Evolutionary conservation across 1,139 yeast genomes (phyloP).

Genomic region (Yamadazyma atlantica): DNA sequence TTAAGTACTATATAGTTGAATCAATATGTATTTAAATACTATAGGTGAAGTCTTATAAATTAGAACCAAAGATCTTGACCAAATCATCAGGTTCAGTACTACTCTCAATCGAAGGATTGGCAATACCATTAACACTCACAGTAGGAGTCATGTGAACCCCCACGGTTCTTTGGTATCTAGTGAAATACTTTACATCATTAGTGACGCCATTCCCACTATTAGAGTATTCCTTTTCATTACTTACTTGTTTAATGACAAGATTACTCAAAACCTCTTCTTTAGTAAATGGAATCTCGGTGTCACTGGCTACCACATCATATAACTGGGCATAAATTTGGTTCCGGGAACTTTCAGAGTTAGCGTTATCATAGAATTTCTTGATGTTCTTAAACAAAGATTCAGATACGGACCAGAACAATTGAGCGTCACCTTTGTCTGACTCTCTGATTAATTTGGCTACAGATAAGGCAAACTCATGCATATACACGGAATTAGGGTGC

Average conservation of each 20-base stretch:
- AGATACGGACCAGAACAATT: slow-evolving; percentile 63
- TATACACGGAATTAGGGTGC: slow-evolving; percentile 71
- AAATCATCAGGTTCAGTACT: slow-evolving; percentile 36
- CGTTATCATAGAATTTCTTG: slow-evolving; percentile 60
- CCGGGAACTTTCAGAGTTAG: slow-evolving; percentile 54
- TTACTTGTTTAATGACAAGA: slow-evolving; percentile 26
- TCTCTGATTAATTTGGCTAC: slow-evolving; percentile 60
- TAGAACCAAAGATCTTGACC: slow-evolving; percentile 26
- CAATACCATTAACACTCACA: slow-evolving; percentile 68
- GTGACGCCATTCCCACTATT: slow-evolving; percentile 63
- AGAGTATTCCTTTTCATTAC: slow-evolving; percentile 25
- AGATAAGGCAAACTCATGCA: slow-evolving; percentile 73
- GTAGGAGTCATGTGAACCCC: slow-evolving; percentile 90
- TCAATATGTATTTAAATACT: too few species aligned
- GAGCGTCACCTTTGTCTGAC: slow-evolving; percentile 20
- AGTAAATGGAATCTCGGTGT: slow-evolving; percentile 35
- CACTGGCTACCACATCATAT: slow-evolving; percentile 47
- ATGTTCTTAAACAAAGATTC: slow-evolving; percentile 54
- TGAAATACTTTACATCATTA: slow-evolving; percentile 69
- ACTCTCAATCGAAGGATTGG: slow-evolving; percentile 36
- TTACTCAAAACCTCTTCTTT: slow-evolving; percentile 36
- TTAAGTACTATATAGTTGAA: too few species aligned
- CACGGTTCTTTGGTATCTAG: slow-evolving; percentile 70
- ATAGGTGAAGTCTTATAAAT: slow-evolving; percentile 4
- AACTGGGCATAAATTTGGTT: slow-evolving; percentile 56